Percentiles rank a stretch among this genome's conserved stretches.
These are phyloP conservation scores for Cochlearia excelsa DNA, from an alignment of 345 rosid species.

Conservation along the genomic window DNA sequence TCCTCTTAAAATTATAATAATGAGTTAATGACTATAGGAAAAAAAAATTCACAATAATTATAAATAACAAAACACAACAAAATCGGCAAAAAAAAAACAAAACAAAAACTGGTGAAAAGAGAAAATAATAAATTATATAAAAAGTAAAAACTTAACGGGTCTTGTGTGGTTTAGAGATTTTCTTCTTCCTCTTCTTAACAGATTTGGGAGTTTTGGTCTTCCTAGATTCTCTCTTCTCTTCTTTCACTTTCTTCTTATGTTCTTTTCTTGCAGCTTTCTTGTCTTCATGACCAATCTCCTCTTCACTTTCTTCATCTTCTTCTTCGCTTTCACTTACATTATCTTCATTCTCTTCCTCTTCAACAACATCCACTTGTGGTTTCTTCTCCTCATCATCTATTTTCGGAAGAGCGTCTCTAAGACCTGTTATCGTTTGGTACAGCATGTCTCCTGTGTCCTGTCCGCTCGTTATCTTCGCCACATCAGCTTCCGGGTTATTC, in stretches of 20 bases:
- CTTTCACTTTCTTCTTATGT: constrained; percentile 93
- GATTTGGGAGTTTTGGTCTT: constrained; percentile 87
- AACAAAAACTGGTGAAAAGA: neutral
- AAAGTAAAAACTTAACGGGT: constrained; percentile 40
- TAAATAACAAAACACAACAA: neutral
- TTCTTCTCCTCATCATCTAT: constrained; percentile 26
- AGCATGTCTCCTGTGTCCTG: constrained; percentile 70
- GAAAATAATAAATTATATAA: neutral
- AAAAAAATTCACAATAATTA: too few relatives aligned
- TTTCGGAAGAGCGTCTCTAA: constrained; percentile 62
- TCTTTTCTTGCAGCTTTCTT: constrained; percentile 89
- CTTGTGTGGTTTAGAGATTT: constrained; percentile 67
- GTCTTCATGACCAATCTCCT: constrained; percentile 44
- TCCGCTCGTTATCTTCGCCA: constrained; percentile 65
- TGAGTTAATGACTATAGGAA: too few relatives aligned
- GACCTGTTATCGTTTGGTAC: constrained; percentile 80
- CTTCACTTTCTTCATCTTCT: constrained; percentile 43
- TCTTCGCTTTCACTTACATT: constrained; percentile 42
- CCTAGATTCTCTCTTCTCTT: constrained; percentile 86
- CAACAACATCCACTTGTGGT: constrained; percentile 28
- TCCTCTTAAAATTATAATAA: too few relatives aligned
- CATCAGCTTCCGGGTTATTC: constrained; percentile 74
- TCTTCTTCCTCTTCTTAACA: constrained; percentile 84
- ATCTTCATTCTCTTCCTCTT: constrained; percentile 37
- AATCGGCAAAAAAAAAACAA: too few relatives aligned